Conservation (phyloP, 2,329 filamentous ascomycete species). For the Neocatenulostroma microsporum region DNA sequence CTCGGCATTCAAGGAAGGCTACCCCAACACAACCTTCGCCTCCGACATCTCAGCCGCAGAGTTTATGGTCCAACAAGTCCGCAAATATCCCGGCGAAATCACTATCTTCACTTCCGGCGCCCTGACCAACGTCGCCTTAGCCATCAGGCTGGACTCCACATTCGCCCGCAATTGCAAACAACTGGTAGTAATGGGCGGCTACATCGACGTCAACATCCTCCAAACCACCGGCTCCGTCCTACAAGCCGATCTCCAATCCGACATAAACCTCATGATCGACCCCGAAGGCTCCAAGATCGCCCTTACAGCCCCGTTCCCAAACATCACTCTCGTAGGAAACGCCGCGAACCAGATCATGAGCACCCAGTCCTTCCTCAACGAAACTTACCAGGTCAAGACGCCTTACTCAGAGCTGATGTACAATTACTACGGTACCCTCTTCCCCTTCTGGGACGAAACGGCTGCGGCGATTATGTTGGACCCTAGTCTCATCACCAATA, state of each 20-base stretch:
- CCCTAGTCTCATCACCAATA: constrained; percentile 32
- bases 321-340: constrained; percentile 39
- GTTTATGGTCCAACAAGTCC: constrained; percentile 41
- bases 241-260: constrained; percentile 22
- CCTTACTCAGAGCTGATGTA: constrained; percentile 34
- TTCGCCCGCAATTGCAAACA: constrained; percentile 43
- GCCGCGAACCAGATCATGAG: constrained; percentile 43
- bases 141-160: constrained; percentile 38
- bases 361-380: constrained; percentile 33
- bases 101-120: constrained; percentile 41
- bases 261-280: constrained; percentile 47
- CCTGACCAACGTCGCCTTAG: constrained; percentile 45
- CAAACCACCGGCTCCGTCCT: constrained; percentile 23
- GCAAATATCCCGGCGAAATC: constrained; percentile 45
- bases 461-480: constrained; percentile 37
- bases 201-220: constrained; percentile 35
- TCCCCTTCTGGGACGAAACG: constrained; percentile 43
- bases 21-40: constrained; percentile 38
- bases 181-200: constrained; percentile 46
- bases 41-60: constrained; percentile 35
- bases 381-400: constrained; percentile 32
- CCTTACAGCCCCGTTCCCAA: constrained; percentile 42
- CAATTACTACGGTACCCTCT: constrained; percentile 32
- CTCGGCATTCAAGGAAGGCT: constrained; percentile 40
- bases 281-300: constrained; percentile 45